Evolutionary conservation across 1,139 yeast genomes (phyloP), one percentile per base, ranked within the genome.

Genomic region (Arxiozyma slooffiae): DNA sequence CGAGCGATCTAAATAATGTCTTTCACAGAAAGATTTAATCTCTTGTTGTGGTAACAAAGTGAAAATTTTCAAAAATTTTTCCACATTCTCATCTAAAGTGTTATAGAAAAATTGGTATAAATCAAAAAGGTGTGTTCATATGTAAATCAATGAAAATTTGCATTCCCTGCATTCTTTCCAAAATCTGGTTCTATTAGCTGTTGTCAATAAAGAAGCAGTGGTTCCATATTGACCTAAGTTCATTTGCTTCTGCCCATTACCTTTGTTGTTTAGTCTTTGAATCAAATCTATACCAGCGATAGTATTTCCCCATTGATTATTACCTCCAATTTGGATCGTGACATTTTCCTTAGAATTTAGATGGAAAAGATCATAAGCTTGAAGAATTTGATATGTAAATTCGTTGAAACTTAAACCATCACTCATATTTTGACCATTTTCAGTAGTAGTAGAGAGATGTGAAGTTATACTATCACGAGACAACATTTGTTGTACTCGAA

Each of bases 281-380:
- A 92, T 88, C 53, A 94, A 73, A 62, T 92, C 98, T 47, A 87
- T 79, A 0, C 99, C 99, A 0, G 97, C 97, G 6, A 95, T 88
- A 55, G 94, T 94, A 61, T 92, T 92, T 1, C 99, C 99, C 92
- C 97, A 92, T 68, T 92, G 99, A 65, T 92, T 98, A 63, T 85
- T 89, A 8, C 99, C 99, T 17, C 99, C 99, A 24, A 94, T 80
- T 69, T 92, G 97, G 38, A 89, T 68, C 47, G 76, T 73, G 43
- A 92, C 94, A 3, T 73, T 70, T 40, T 79, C 71, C 17, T 76
- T 66, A 44, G 75, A 75, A 69, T 80, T 81, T 56, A 94, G 71
- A 62, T 90, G 89, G 78, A 85, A 89, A 63, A 89, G 94, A 64
- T 92, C 99, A 66, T 80, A 92, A 0, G 97, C 97, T 66, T 92